Base-by-base conservation (phyloP, 805 yeast species). In the Sungouiella thailandica region DNA sequence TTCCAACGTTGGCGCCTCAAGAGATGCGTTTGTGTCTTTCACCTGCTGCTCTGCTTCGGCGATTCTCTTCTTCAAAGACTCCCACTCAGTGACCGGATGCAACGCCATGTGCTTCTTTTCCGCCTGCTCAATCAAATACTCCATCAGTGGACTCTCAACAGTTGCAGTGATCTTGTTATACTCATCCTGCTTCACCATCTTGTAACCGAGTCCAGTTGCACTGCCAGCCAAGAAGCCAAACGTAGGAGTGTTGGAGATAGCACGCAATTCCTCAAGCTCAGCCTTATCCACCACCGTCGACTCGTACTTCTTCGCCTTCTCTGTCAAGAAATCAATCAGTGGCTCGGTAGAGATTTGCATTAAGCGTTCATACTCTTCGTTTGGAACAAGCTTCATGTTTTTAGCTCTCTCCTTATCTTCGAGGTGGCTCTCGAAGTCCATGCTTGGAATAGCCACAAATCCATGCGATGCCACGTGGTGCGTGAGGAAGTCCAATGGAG, bases 341-440 rank as follows among this genome's bases (percentile, higher is more conserved):
- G 51, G 51, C 22, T 20, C 20, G 10, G 27, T 28, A 9, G 28
- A 23, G 11, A 30, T 34, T 4, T 31, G 9, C 22, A 31, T 23
- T 34, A 53, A 43, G 13, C 33, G 32, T 6, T 44, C 41, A 28
- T 43, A 48, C 22, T 47, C 52, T 17, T 40, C 47, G 19, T 40
- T 39, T 3, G 43, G 37, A 1, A 56, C 36, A 15, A 54, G 43
- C 33, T 40, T 42, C 53, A 49, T 41, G 18, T 44, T 40, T 4
- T 40, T 44, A 2, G 71, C 66, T 32, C 55, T 38, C 30, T 46
- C 47, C 17, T 44, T 56, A 18, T 56, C 57, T 23, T 50, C 50
- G 14, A 72, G 39, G 25, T 53, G 58, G 29, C 28, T 23, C 32
- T 38, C 39, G 25, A 46, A 46, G 9, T 46, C 48, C 27, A 28